A percentile compares a stretch with the other conserved stretches of the same genome.
These are phyloP conservation scores for Mixia osmundae DNA, from an alignment of 1,284 basidiomycete species.

Conservation along the genomic window DNA sequence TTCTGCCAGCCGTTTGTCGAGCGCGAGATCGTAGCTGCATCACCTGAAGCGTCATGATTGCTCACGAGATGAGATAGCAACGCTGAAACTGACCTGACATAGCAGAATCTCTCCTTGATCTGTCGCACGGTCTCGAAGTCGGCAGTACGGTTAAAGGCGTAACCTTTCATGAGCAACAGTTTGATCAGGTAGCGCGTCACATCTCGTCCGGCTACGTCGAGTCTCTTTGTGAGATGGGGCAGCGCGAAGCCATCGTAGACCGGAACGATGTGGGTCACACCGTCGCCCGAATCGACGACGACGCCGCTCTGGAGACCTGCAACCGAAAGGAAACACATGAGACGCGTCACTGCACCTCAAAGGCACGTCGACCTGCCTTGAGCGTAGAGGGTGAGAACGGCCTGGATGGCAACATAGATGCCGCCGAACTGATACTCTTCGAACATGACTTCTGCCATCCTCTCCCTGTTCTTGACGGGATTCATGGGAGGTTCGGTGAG, in stretches of 20 bases:
- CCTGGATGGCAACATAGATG: conserved; percentile 95
- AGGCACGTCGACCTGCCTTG: conserved; percentile 45
- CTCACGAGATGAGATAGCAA: background rate
- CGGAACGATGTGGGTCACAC: conserved; percentile 96
- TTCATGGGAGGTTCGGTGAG: conserved; percentile 99
- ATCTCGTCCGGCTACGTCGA: conserved; percentile 94
- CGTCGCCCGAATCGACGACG: conserved; percentile 95
- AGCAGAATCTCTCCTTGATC: conserved; percentile 97
- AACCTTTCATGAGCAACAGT: conserved; percentile 87
- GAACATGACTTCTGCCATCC: conserved; percentile 97
- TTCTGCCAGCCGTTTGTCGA: conserved; percentile 78
- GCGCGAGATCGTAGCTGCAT: conserved; percentile 70
- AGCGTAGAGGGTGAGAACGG: conserved; percentile 88
- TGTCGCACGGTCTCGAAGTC: conserved; percentile 97
- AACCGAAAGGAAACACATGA: background rate
- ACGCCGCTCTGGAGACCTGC: conserved; percentile 89
- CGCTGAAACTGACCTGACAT: conserved; percentile 53
- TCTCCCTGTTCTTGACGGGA: conserved; percentile 72
- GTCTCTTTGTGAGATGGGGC: conserved; percentile 73
- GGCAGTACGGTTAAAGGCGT: conserved; percentile 96
- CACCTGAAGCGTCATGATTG: background rate
- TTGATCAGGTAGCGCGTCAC: conserved; percentile 98
- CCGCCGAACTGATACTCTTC: conserved; percentile 93
- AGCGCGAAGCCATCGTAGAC: conserved; percentile 93
- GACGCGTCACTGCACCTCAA: background rate